A percentile compares a stretch with the other conserved stretches of the same genome.
These are phyloP conservation scores for Dipodascus geniculatus DNA, from an alignment of 805 yeast species.

Conservation along the genomic window DNA sequence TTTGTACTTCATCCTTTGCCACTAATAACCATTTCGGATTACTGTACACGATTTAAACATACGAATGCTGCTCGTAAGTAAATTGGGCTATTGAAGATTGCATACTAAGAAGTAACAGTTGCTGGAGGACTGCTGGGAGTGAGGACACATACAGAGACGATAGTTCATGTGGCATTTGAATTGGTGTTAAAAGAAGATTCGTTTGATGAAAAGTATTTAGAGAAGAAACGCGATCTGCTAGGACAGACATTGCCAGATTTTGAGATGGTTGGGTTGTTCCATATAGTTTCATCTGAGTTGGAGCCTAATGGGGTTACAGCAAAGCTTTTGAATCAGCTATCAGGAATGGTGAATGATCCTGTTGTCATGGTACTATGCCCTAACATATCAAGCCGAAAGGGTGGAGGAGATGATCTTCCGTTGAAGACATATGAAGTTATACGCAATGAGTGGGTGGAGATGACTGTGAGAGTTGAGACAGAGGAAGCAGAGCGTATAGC, in stretches of 20 bases:
- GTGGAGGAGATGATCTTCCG: conserved; percentile 12
- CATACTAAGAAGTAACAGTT: conserved; percentile 13
- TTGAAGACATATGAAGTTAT: conserved; percentile 16
- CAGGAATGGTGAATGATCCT: conserved; percentile 11
- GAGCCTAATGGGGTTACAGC: conserved; percentile 6
- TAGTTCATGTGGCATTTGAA: conserved; percentile 25
- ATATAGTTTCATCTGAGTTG: conserved; percentile 9
- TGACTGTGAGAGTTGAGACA: conserved; percentile 16
- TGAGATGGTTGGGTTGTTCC: conserved; percentile 26
- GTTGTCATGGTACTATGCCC: conserved; percentile 16
- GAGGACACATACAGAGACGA: conserved; percentile 18
- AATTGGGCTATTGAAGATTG: conserved; percentile 11
- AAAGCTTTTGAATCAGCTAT: conserved; percentile 12
- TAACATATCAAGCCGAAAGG: conserved; percentile 1
- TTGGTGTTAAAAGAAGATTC: conserved; percentile 9
- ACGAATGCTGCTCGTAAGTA: conserved; percentile 3
- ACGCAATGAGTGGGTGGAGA: conserved; percentile 13
- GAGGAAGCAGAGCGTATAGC: conserved; percentile 24
- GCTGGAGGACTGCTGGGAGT: conserved; percentile 26
- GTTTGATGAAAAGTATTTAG: conserved; percentile 18
- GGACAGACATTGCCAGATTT: conserved; percentile 21
- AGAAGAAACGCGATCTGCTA: conserved; percentile 17
- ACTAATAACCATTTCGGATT: conserved; percentile 26
- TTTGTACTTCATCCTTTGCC: conserved; percentile 25
- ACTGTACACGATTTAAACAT: conserved; percentile 18